phyloP scores from a whole-genome alignment of 2,329 filamentous ascomycete species.

The Cladosporium sp. region DNA sequence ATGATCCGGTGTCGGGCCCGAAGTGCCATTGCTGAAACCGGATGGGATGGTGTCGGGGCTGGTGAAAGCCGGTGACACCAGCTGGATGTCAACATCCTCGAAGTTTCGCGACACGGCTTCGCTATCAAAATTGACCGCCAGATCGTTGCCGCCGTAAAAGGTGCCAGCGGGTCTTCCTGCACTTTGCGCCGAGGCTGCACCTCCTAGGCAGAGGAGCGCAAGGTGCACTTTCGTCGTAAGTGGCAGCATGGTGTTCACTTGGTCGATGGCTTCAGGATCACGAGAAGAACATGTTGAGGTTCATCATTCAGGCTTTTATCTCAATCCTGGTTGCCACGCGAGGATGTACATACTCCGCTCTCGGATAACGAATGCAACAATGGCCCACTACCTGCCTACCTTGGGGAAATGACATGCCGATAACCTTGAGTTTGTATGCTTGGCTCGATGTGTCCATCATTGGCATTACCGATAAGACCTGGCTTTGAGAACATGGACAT shows the following conservation, averaged over 20 bases:
- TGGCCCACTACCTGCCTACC: slow-evolving; percentile 5
- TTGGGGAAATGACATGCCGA: background rate
- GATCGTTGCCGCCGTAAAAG: slow-evolving; percentile 5
- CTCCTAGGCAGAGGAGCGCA: background rate
- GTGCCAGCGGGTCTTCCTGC: background rate
- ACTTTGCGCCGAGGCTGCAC: background rate
- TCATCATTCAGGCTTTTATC: too few relatives aligned
- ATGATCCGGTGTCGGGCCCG: slow-evolving; percentile 18
- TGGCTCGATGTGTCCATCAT: slow-evolving; percentile 7
- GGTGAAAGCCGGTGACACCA: slow-evolving; percentile 19
- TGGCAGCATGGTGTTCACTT: background rate
- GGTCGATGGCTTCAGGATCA: background rate
- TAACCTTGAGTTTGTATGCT: slow-evolving; percentile 1
- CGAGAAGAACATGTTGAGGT: background rate
- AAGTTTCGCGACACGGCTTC: slow-evolving; percentile 28
- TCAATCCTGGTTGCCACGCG: too few relatives aligned
- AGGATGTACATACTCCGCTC: background rate
- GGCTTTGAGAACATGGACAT: background rate
- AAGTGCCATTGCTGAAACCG: slow-evolving; percentile 17
- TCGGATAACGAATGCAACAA: slow-evolving; percentile 4
- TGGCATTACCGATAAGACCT: slow-evolving; percentile 5
- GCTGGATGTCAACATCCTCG: slow-evolving; percentile 17
- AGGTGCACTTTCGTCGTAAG: background rate
- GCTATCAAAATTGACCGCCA: slow-evolving; percentile 1
- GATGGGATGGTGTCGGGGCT: slow-evolving; percentile 15